A percentile compares a stretch with the other conserved stretches of the same genome.
These are phyloP conservation scores for Carpinus fangiana DNA, from an alignment of 306 rosid species.

Conservation along the genomic window DNA sequence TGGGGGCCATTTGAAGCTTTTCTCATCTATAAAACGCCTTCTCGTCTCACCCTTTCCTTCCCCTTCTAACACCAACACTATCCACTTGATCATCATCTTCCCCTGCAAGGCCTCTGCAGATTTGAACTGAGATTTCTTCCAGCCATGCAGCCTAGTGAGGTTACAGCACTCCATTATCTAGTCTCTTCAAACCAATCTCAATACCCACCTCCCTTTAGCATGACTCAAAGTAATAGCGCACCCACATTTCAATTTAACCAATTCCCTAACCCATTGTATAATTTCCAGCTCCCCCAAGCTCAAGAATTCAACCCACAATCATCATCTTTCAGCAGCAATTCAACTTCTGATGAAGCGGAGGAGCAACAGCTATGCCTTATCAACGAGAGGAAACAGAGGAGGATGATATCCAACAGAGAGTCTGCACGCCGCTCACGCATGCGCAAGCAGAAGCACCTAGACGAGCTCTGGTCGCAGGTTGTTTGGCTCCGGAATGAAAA, in stretches of 20 bases:
- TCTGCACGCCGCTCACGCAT: constrained; percentile 89
- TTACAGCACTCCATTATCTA: constrained; percentile 50
- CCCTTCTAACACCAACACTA: constrained; percentile 39
- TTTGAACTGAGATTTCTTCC: constrained; percentile 4
- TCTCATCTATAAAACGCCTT: constrained; percentile 62
- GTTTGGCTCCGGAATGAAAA: constrained; percentile 89
- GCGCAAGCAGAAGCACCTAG: constrained; percentile 91
- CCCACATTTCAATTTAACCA: constrained; percentile 46
- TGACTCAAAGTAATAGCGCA: constrained; percentile 32
- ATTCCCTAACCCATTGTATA: constrained; percentile 42
- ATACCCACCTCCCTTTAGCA: constrained; percentile 38
- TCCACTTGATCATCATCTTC: constrained; percentile 19
- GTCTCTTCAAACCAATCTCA: constrained; percentile 53
- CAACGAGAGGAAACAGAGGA: constrained; percentile 77
- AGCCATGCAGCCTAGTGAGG: constrained; percentile 67
- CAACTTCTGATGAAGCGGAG: constrained; percentile 91
- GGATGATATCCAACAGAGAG: constrained; percentile 96
- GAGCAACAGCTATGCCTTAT: constrained; percentile 65
- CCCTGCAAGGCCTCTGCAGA: constrained; percentile 29
- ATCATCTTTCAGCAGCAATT: constrained; percentile 65
- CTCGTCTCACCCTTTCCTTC: constrained; percentile 37
- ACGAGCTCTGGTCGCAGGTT: constrained; percentile 95
- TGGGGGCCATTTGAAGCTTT: constrained; percentile 41
- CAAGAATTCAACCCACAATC: constrained; percentile 59
- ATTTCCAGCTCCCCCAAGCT: constrained; percentile 44